These are phyloP conservation scores for Pythium sukuiense DNA, from an alignment of 352 stramenopile genomes.

Conservation along the genomic window DNA sequence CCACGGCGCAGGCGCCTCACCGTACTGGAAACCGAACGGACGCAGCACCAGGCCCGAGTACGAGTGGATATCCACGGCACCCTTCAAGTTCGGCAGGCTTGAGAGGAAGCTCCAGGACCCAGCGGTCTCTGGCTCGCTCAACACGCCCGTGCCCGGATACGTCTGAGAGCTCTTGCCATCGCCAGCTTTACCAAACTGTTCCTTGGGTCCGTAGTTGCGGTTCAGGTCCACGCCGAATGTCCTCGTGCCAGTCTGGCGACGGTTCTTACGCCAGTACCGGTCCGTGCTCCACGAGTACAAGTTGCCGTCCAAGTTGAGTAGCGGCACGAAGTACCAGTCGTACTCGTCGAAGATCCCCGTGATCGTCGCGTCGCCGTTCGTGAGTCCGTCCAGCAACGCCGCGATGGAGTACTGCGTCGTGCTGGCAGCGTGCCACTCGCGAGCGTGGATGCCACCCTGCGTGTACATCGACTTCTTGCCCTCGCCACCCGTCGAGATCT, in stretches of 20 bases:
- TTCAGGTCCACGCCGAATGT: slow-evolving; percentile 32
- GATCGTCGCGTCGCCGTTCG: slow-evolving; percentile 19
- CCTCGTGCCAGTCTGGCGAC: slow-evolving; percentile 1
- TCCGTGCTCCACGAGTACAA: slow-evolving; percentile 12
- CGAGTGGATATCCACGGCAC: slow-evolving; percentile 34
- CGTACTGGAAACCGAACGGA: slow-evolving; percentile 32
- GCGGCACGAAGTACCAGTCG: slow-evolving; percentile 33
- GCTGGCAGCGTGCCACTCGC: slow-evolving; percentile 28
- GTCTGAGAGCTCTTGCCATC: slow-evolving; percentile 12
- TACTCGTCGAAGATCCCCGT: slow-evolving; percentile 23
- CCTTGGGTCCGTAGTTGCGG: slow-evolving; percentile 26
- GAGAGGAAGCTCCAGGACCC: slow-evolving; percentile 24
- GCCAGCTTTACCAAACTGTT: slow-evolving; percentile 17
- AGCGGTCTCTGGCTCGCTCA: slow-evolving; percentile 20
- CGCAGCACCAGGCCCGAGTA: slow-evolving; percentile 36
- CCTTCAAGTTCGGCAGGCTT: slow-evolving; percentile 9
- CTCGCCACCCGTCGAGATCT: slow-evolving; percentile 22
- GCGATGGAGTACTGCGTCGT: slow-evolving; percentile 26
- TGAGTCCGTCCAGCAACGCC: slow-evolving; percentile 24
- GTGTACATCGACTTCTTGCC: slow-evolving; percentile 23
- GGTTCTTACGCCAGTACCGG: slow-evolving; percentile 34
- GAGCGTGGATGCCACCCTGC: slow-evolving; percentile 28
- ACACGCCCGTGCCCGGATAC: slow-evolving; percentile 25
- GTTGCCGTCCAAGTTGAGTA: slow-evolving; percentile 33
- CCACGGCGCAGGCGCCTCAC: slow-evolving; percentile 26